A percentile compares a stretch with the other conserved stretches of the same genome.
Evolutionary conservation across 257 asterid species (phyloP).

Genomic region (Cinchona pubescens): DNA sequence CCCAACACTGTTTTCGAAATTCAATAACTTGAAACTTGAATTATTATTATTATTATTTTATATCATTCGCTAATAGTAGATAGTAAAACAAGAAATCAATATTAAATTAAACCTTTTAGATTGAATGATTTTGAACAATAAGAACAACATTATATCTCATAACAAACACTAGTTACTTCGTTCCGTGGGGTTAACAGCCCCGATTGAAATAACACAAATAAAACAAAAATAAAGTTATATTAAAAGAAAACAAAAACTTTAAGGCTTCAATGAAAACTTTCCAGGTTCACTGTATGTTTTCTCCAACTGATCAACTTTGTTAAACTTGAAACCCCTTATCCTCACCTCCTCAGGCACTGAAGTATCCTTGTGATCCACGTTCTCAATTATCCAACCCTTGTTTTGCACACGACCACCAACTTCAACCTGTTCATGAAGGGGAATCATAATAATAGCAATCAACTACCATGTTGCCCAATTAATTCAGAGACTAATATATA

Average conservation of each 20-base stretch:
- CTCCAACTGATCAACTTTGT: slow-evolving; percentile 73
- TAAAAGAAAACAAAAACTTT: slow-evolving; percentile 5
- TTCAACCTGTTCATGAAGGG: slow-evolving; percentile 49
- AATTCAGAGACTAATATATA: not conserved
- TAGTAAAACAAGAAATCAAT: too few relatives aligned
- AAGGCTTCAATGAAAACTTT: slow-evolving; percentile 47
- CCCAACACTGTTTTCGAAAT: too few relatives aligned
- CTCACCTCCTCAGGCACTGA: slow-evolving; percentile 81
- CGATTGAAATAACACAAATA: not conserved
- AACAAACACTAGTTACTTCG: too few relatives aligned
- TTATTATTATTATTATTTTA: too few relatives aligned
- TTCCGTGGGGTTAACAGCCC: not conserved
- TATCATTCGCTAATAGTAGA: too few relatives aligned
- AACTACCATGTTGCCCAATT: not conserved
- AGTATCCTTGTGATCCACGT: slow-evolving; percentile 63
- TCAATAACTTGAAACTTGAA: too few relatives aligned
- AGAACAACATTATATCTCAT: too few relatives aligned
- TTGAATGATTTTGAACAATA: not conserved
- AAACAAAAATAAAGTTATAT: not conserved
- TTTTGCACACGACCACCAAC: slow-evolving; percentile 65
- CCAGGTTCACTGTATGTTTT: slow-evolving; percentile 53
- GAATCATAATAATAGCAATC: not conserved
- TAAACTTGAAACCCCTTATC: slow-evolving; percentile 79
- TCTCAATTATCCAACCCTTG: slow-evolving; percentile 76
- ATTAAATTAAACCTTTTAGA: too few relatives aligned